A percentile compares a stretch with the other conserved stretches of the same genome.
Evolutionary conservation across 208 protist species (phyloP).

Genomic region (Leishmania turanica): DNA sequence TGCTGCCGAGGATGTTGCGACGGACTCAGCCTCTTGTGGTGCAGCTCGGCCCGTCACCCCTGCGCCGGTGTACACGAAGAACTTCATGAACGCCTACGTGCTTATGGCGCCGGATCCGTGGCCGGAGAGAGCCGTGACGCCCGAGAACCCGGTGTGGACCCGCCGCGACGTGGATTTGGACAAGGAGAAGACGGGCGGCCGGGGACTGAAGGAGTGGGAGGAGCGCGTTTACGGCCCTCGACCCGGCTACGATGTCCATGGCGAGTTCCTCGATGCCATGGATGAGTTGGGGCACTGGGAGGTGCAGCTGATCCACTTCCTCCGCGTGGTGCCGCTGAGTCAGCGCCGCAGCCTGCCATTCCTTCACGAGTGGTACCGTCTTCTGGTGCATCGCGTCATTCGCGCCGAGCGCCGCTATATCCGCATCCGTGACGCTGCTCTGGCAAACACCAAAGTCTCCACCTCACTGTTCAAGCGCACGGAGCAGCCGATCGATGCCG

Average conservation of each 20-base stretch:
- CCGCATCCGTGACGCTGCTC: constrained; percentile 47
- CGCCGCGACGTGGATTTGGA: constrained; percentile 47
- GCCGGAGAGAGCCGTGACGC: constrained; percentile 75
- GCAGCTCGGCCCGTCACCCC: not conserved
- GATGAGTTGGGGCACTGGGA: constrained; percentile 87
- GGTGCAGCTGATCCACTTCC: constrained; percentile 56
- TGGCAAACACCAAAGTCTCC: constrained; percentile 35
- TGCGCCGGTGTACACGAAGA: constrained; percentile 24
- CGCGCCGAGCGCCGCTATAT: constrained; percentile 80
- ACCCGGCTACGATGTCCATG: constrained; percentile 50
- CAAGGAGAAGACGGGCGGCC: constrained; percentile 41
- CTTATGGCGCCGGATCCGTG: constrained; percentile 66
- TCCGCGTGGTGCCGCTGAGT: constrained; percentile 58
- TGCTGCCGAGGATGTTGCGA: not conserved
- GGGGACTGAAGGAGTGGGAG: constrained; percentile 46
- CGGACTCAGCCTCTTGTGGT: not conserved
- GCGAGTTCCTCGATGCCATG: constrained; percentile 79
- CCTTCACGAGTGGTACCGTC: constrained; percentile 77
- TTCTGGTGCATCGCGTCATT: constrained; percentile 68
- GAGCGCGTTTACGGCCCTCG: constrained; percentile 60
- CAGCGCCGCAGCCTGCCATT: constrained; percentile 78
- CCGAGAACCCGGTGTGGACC: constrained; percentile 81
- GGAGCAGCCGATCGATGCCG: constrained; percentile 53
- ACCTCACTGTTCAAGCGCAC: constrained; percentile 56
- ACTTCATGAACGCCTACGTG: constrained; percentile 37